Conservation (phyloP, 2,329 filamentous ascomycete genomes). For the Pochonia chlamydosporia region DNA sequence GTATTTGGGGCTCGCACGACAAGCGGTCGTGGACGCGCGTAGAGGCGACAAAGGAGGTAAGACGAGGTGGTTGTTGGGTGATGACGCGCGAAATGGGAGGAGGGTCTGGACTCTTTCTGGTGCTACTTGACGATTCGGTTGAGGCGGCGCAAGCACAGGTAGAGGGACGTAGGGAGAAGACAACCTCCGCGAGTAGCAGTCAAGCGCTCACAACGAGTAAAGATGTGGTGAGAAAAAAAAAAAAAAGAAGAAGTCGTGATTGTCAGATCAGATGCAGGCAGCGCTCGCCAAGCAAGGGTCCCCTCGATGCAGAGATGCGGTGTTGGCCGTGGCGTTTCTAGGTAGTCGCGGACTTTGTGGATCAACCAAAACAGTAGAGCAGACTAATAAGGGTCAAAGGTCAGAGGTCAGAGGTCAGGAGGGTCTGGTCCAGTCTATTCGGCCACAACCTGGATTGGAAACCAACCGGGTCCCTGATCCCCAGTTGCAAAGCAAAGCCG, state of each 20-base stretch:
- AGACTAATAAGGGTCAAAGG: neutral
- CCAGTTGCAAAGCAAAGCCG: no score
- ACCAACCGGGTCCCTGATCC: no score
- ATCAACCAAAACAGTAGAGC: neutral
- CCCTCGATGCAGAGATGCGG: neutral
- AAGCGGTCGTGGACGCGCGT: neutral
- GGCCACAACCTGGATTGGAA: no score
- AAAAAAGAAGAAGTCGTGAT: neutral
- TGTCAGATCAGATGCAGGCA: neutral
- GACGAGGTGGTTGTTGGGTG: neutral
- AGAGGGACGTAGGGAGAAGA: no score
- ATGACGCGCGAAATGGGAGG: neutral
- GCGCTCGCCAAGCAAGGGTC: constrained; percentile 3
- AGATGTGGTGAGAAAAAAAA: no score
- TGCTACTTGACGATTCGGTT: no score
- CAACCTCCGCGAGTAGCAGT: no score
- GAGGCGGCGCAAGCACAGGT: no score
- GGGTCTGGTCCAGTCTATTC: neutral
- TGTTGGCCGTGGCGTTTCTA: neutral
- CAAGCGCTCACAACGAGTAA: no score
- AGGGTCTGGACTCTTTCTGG: no score
- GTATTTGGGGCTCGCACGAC: neutral
- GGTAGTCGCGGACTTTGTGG: neutral
- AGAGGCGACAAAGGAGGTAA: neutral
- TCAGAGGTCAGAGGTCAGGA: neutral